Evolutionary conservation across 768 basidiomycete genomes (phyloP).

Genomic region (Russula compacta): DNA sequence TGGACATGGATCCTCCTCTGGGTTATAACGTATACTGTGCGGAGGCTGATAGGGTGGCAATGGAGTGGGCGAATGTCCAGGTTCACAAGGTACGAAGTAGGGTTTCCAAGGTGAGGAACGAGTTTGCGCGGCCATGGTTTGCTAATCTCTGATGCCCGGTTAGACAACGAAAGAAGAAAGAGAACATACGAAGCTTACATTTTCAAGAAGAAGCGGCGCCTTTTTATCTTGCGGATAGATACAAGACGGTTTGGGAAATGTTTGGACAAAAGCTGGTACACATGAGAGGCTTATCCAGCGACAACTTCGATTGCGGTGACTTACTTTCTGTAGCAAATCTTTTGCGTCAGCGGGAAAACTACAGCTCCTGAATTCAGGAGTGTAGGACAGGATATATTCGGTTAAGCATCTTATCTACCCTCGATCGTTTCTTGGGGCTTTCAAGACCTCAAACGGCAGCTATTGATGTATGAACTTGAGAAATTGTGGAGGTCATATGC

Average conservation of each 20-base stretch:
- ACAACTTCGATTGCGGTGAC: not conserved
- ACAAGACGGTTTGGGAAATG: not conserved
- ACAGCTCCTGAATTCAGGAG: not conserved
- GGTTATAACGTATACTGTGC: not conserved
- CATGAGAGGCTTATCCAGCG: too few relatives aligned
- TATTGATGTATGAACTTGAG: not conserved
- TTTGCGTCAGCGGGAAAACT: constrained; percentile 1
- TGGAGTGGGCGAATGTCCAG: not conserved
- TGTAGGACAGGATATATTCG: not conserved
- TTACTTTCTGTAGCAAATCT: constrained; percentile 1
- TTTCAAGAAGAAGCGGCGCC: not conserved
- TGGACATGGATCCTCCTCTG: not conserved
- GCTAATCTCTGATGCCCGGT: not conserved
- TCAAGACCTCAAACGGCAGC: constrained; percentile 2
- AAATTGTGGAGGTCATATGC: not conserved
- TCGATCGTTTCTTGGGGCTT: not conserved
- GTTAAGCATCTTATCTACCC: not conserved
- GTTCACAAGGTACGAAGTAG: not conserved
- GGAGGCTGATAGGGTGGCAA: not conserved
- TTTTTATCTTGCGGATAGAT: constrained; percentile 3
- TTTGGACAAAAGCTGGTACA: not conserved
- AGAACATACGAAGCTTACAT: not conserved
- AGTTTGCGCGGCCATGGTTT: not conserved
- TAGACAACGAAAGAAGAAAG: not conserved
- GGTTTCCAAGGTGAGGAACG: not conserved